These are phyloP conservation scores for Westerdykella aurantiaca DNA, from an alignment of 2,329 filamentous ascomycete species.

Conservation along the genomic window DNA sequence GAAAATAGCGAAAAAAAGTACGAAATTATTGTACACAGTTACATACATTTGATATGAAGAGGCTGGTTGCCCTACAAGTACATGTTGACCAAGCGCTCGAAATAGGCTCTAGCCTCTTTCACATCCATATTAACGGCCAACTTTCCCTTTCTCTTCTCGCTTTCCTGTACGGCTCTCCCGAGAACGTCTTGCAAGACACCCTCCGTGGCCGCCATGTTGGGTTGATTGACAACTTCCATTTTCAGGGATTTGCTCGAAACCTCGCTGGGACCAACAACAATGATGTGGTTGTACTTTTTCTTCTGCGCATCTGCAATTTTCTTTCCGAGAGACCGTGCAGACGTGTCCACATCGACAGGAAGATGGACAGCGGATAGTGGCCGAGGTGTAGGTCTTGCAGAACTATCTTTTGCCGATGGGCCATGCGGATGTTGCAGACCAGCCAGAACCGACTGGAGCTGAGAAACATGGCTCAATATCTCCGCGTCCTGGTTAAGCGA, in stretches of 20 bases:
- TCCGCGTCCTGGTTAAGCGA: constrained; percentile 60
- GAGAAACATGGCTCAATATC: constrained; percentile 47
- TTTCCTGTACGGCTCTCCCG: constrained; percentile 9
- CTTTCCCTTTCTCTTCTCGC: constrained; percentile 12
- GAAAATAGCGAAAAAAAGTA: no score
- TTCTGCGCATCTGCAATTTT: constrained; percentile 68
- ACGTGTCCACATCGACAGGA: constrained; percentile 64
- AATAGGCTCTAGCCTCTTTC: constrained; percentile 23
- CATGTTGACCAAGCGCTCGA: constrained; percentile 21
- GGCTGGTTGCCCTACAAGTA: constrained; percentile 17
- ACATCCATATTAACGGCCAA: constrained; percentile 13
- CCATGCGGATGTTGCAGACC: constrained; percentile 18
- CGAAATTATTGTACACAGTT: neutral
- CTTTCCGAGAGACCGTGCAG: constrained; percentile 55
- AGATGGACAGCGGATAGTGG: constrained; percentile 56
- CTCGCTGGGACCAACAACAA: constrained; percentile 57
- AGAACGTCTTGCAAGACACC: constrained; percentile 32
- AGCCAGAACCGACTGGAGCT: constrained; percentile 32
- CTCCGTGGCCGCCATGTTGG: constrained; percentile 21
- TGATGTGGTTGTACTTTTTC: constrained; percentile 67
- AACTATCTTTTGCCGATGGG: constrained; percentile 8
- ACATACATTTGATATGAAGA: constrained; percentile 2
- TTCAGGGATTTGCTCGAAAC: constrained; percentile 20
- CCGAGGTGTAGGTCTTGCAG: constrained; percentile 29
- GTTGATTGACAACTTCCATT: constrained; percentile 36